Base-by-base conservation (phyloP, 179 eudicot genomes). In the Silene noctiflora region DNA sequence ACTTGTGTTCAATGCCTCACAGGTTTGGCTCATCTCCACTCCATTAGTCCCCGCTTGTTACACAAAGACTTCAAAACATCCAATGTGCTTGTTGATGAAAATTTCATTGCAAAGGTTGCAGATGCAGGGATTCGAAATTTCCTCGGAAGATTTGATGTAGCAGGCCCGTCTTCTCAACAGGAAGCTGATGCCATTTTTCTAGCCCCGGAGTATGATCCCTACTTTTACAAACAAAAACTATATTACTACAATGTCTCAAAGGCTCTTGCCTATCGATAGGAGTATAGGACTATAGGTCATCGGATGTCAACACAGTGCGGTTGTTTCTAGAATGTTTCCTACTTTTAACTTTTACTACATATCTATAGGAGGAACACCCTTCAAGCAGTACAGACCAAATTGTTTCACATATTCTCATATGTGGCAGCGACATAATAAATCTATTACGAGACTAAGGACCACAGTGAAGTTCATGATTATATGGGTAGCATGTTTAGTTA, bases 31-130 rank as follows among this genome's bases (percentile, higher is more conserved):
- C 95, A 94, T 83, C 88, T 94, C 72, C 98, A 94, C 87, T 91
- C 97, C 80, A 77, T 94, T 56, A 94, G 95, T 87, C 98, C 98
- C 21, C 91, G 97, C 24, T 83, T 94, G 87, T 77, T 89, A 69
- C 98, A 94, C 83, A 94, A 93, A 85, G 93, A 94, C 84, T 94
- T 94, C 87, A 94, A 94, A 79, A 92, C 98, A 65, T 88, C 94
- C 70, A 94, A 94, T 77, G 98, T 94, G 76, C 98, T 94, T 76
- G 98, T 94, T 61, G 98, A 94, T 81, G 98, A 94, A 81, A 94
- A 91, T 83, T 91, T 92, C 80, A 90, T 94, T 9, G 93, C 98
- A 27, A 94, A 94, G 83, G 97, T 94, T 81, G 98, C 98, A 62
- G 98, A 94, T 85, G 91, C 97, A 17, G 98, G 98, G 69, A 80